Conservation (phyloP, 208 protist genomes). For the Novymonas esmeraldas region DNA sequence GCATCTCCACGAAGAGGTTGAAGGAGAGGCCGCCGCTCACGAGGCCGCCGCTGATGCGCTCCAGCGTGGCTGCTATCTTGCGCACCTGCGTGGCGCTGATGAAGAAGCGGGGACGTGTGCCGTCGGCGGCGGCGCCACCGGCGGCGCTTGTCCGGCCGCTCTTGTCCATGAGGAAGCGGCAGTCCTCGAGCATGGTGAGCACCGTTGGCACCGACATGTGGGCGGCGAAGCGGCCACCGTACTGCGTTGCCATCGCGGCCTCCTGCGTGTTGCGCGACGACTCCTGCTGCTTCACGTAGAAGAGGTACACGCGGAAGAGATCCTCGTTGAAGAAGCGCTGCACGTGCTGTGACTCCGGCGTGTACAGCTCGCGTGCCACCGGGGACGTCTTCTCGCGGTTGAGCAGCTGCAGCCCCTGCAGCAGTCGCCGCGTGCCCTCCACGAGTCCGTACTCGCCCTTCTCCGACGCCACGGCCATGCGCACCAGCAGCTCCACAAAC, state of each 20-base stretch:
- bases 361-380: constrained; percentile 39
- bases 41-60: constrained; percentile 15
- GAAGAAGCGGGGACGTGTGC: constrained; percentile 38
- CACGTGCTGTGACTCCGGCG: constrained; percentile 55
- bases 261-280: constrained; percentile 38
- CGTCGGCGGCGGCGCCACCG: background rate
- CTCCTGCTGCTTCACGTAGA: constrained; percentile 80
- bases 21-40: constrained; percentile 63
- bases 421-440: constrained; percentile 51
- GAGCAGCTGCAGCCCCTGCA: constrained; percentile 45
- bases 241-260: constrained; percentile 46
- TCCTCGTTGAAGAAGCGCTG: constrained; percentile 73
- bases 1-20: constrained; percentile 68
- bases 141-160: constrained; percentile 9
- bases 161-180: constrained; percentile 50
- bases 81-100: constrained; percentile 44
- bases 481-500: constrained; percentile 80
- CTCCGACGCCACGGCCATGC: constrained; percentile 47
- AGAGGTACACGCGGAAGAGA: constrained; percentile 78
- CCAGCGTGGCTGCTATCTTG: constrained; percentile 32
- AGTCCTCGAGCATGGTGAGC: constrained; percentile 72
- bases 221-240: constrained; percentile 68
- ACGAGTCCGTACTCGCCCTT: constrained; percentile 38
- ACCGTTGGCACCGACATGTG: constrained; percentile 53
- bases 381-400: constrained; percentile 11